phyloP scores from a whole-genome alignment of 257 asterid genomes.

The Craterostigma plantagineum region DNA sequence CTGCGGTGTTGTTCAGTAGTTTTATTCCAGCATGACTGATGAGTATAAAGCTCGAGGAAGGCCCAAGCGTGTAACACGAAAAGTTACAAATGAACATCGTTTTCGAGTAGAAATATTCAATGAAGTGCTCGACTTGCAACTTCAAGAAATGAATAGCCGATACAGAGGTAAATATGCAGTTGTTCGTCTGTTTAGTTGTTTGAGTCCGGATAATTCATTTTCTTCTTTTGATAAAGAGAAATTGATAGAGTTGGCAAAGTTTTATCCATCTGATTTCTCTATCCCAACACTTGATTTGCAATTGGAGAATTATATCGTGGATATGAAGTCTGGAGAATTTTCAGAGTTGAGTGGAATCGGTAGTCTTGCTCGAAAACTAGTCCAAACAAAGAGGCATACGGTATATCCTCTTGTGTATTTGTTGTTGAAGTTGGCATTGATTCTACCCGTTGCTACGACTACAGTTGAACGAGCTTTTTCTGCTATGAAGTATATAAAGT shows the following conservation, averaged over 20 bases:
- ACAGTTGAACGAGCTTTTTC: no score
- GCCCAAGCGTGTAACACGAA: neutral
- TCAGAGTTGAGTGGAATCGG: neutral
- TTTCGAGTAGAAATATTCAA: neutral
- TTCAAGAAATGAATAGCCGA: neutral
- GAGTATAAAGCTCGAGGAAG: no score
- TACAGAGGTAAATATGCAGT: neutral
- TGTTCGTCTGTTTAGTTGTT: slow-evolving; percentile 1
- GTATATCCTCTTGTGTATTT: neutral
- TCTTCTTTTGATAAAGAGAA: neutral
- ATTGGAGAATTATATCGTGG: neutral
- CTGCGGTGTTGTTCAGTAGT: no score
- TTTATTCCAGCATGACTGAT: no score
- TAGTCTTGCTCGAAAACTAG: neutral
- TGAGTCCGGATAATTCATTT: slow-evolving; percentile 1
- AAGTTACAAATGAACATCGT: neutral
- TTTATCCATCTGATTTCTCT: slow-evolving; percentile 1
- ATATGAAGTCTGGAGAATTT: neutral
- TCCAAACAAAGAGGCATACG: neutral
- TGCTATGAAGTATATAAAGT: no score
- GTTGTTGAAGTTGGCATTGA: no score
- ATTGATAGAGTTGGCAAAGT: neutral
- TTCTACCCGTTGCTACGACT: no score
- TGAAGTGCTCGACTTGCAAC: neutral
- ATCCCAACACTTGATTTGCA: neutral